Conservation (phyloP, 163 green algal genomes). For the Chloroidium sp. region DNA sequence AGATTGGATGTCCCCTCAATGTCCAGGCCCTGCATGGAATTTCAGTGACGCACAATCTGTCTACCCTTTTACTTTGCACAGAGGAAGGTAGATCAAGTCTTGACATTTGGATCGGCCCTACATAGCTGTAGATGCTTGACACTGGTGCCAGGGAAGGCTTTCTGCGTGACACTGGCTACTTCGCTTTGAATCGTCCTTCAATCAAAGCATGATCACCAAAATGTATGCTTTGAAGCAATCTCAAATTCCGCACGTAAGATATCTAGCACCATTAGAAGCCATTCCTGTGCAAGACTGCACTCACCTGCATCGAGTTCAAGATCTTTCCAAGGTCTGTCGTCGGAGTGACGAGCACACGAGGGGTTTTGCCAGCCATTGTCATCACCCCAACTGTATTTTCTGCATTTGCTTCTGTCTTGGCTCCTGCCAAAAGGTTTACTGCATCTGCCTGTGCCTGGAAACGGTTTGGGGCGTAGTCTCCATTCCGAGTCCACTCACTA, state of each 20-base stretch:
- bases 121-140: too few relatives aligned
- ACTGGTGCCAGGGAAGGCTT: too few relatives aligned
- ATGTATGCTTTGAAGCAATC: too few relatives aligned
- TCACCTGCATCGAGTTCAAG: slow-evolving; percentile 45
- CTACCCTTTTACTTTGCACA: too few relatives aligned
- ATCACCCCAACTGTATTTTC: slow-evolving; percentile 97
- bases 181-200: too few relatives aligned
- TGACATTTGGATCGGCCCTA: too few relatives aligned
- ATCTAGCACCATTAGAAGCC: too few relatives aligned
- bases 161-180: too few relatives aligned
- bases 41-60: too few relatives aligned
- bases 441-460: slow-evolving; percentile 95
- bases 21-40: slow-evolving; percentile 57
- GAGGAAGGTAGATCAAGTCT: too few relatives aligned
- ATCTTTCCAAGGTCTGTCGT: slow-evolving; percentile 96
- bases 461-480: slow-evolving; percentile 91
- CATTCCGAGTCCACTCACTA: slow-evolving; percentile 89
- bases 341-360: slow-evolving; percentile 91
- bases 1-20: slow-evolving; percentile 85
- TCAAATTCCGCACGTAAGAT: too few relatives aligned
- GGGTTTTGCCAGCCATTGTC: slow-evolving; percentile 89
- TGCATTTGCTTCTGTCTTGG: slow-evolving; percentile 94
- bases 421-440: slow-evolving; percentile 93
- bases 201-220: too few relatives aligned
- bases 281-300: neutral